Conservation (phyloP, 2,329 filamentous ascomycete species). For the Ophiostoma fasciatum region DNA sequence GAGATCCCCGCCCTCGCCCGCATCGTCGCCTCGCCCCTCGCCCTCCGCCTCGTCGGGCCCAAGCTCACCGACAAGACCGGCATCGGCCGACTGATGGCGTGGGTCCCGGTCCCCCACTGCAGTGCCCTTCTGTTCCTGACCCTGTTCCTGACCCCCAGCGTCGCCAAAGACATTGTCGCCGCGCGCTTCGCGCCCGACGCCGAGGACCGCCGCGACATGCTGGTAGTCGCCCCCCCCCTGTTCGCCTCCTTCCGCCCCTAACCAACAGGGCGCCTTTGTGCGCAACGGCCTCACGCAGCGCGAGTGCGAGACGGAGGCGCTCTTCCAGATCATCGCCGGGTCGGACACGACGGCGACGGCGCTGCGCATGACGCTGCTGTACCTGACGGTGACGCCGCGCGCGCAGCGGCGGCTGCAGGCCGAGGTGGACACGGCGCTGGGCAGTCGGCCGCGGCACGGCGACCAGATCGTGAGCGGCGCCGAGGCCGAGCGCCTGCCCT, state of each 20-base stretch:
- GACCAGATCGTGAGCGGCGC: constrained; percentile 3
- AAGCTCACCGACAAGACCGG: constrained; percentile 15
- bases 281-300: constrained; percentile 23
- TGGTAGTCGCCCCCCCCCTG: neutral
- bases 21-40: constrained; percentile 10
- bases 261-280: constrained; percentile 23
- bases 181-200: constrained; percentile 6
- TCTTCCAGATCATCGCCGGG: constrained; percentile 23
- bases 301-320: constrained; percentile 29
- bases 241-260: neutral
- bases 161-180: constrained; percentile 13
- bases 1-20: constrained; percentile 22
- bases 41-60: constrained; percentile 23
- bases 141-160: no score
- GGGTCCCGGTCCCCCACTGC: neutral
- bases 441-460: constrained; percentile 2
- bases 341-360: constrained; percentile 19
- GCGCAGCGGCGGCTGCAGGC: constrained; percentile 12
- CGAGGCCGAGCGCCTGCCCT: constrained; percentile 26
- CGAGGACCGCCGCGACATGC: constrained; percentile 9
- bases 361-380: constrained; percentile 15
- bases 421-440: constrained; percentile 24
- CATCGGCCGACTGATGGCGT: constrained; percentile 15
- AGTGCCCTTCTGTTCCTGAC: neutral
- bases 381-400: constrained; percentile 13